Conservation (phyloP, 2,329 filamentous ascomycete species). For the Dactylonectria estremocensis region DNA sequence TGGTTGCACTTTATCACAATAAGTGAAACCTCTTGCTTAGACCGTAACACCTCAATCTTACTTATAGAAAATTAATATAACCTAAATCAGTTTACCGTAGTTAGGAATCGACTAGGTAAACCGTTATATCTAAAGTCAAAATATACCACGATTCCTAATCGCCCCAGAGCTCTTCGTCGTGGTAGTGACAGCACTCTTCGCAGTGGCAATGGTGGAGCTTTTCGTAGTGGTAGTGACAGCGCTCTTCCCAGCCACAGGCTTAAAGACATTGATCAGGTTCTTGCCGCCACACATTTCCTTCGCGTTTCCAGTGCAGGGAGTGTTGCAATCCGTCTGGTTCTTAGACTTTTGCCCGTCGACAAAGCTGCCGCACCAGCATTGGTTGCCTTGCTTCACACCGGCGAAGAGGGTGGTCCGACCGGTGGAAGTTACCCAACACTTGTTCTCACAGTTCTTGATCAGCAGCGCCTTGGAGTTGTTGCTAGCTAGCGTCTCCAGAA, state of each 20-base stretch:
- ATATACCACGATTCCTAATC: background rate
- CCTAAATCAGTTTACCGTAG: background rate
- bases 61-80: background rate
- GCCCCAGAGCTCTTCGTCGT: background rate
- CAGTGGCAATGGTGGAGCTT: background rate
- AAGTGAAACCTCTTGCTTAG: background rate
- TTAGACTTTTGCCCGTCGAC: constrained; percentile 28
- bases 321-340: constrained; percentile 32
- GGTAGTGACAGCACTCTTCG: background rate
- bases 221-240: background rate
- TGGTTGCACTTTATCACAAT: background rate
- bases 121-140: background rate
- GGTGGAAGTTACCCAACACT: constrained; percentile 22
- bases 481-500: constrained; percentile 14
- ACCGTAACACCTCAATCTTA: background rate
- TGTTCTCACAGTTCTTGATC: constrained; percentile 15
- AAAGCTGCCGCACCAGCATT: constrained; percentile 39
- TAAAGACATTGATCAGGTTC: constrained; percentile 34
- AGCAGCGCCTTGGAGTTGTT: background rate
- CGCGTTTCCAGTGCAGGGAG: constrained; percentile 35
- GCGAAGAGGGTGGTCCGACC: constrained; percentile 26
- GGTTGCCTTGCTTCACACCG: constrained; percentile 36
- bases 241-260: constrained; percentile 13
- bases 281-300: constrained; percentile 37
- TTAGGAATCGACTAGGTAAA: background rate